Evolutionary conservation across 2,329 filamentous ascomycete species (phyloP), one percentile per base, ranked within the genome.

Genomic region (Fusarium equiseti): DNA sequence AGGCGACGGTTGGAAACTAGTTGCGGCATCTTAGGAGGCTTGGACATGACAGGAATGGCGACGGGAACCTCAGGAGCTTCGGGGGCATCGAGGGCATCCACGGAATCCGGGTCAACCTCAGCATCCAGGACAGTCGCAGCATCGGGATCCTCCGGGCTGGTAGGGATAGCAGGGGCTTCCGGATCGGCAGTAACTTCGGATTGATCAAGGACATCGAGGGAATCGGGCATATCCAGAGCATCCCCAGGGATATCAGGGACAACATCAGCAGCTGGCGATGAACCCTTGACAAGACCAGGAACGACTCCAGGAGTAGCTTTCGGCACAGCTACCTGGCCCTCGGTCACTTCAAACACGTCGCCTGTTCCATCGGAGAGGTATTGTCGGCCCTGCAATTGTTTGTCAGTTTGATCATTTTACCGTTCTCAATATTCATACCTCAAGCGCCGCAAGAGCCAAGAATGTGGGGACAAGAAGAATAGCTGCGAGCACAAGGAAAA

Each of bases 1-100:
- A 75, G 49, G 13, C 68, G 70, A 26, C 65, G 73, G 18, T 68
- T 66, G 35, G 46, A 44, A 31, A 66, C 35, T 10, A 29, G 18
- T 8, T 50, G 24, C 7, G 26, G 13, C 18, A 40, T 40, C 7
- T 26, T 16, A 6, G 52, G 32, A 42, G 63, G 63, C 3, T n/a
- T 40, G 16, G 44, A 31, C 48, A 29, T 20, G 6, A 61, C 63
- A 13, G 63, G 63, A 26, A 66, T 29, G 11, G 18, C 20, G 5
- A 52, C 63, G 18, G 63, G 63, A 31, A 50, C 27, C 15, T 24
- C 24, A 12, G 49, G 24, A 10, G 10, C 32, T 9, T 38, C 22
- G 16, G 22, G 11, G 1, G 22, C 12, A 24, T 52, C 31, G 12
- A 13, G 20, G 15, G 11, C 27, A 15, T 20, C 11, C 3, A 16